Evolutionary conservation across 768 basidiomycete genomes (phyloP).

Genomic region (Pisolithus microcarpus): DNA sequence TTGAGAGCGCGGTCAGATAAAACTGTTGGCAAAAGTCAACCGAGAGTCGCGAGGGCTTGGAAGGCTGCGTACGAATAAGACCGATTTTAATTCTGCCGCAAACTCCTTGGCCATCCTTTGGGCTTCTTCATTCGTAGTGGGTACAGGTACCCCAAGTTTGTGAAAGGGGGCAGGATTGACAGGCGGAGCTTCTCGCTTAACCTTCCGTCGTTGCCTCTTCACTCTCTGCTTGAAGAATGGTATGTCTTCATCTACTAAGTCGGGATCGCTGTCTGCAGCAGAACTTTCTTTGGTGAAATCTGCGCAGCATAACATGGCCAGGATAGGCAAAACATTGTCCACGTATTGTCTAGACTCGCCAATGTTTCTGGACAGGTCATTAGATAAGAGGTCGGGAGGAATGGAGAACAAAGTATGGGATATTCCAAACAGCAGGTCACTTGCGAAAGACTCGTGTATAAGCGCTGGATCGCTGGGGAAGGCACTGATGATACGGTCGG

Average conservation of each 20-base stretch:
- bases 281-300: slow-evolving; percentile 2
- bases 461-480: slow-evolving; percentile 25
- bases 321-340: slow-evolving; percentile 16
- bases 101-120: slow-evolving; percentile 10
- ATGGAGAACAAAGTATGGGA: slow-evolving; percentile 20
- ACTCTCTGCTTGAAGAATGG: slow-evolving; percentile 19
- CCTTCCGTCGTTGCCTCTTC: slow-evolving; percentile 19
- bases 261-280: background rate
- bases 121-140: slow-evolving; percentile 18
- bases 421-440: slow-evolving; percentile 19
- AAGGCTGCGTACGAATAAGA: slow-evolving; percentile 22
- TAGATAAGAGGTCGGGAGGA: slow-evolving; percentile 11
- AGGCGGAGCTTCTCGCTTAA: slow-evolving; percentile 3
- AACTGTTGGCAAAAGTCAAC: slow-evolving; percentile 8
- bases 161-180: slow-evolving; percentile 26
- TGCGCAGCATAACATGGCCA: slow-evolving; percentile 11
- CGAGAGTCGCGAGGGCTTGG: too few relatives aligned
- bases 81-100: slow-evolving; percentile 16
- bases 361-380: slow-evolving; percentile 8
- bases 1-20: slow-evolving; percentile 18
- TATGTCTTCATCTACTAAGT: slow-evolving; percentile 3
- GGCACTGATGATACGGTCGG: slow-evolving; percentile 23
- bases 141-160: slow-evolving; percentile 22
- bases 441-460: slow-evolving; percentile 15
- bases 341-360: slow-evolving; percentile 16